Percentiles rank a stretch among this genome's conserved stretches.
Evolutionary conservation across 1,139 yeast genomes (phyloP).

Genomic region (Zygoascus hellenicus): DNA sequence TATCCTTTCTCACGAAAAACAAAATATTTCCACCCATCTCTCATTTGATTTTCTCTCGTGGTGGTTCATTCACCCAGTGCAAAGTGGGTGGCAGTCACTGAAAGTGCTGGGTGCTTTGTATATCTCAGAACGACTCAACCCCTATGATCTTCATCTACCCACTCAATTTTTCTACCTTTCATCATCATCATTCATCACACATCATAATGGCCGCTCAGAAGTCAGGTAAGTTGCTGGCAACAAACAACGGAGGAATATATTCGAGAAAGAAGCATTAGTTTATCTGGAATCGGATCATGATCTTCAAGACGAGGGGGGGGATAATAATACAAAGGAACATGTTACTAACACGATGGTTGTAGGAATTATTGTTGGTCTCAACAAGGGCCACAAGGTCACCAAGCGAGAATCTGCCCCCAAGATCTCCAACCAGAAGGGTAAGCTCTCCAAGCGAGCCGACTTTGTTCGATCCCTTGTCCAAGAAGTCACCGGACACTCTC

Average conservation of each 20-base stretch:
- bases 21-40: too few relatives aligned
- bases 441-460: conserved; percentile 88
- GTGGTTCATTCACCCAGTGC: too few relatives aligned
- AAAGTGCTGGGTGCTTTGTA: not conserved
- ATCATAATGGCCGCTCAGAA: conserved; percentile 38
- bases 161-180: conserved; percentile 12
- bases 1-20: too few relatives aligned
- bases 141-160: conserved; percentile 1
- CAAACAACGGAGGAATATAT: not conserved
- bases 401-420: conserved; percentile 90
- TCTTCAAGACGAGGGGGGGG: too few relatives aligned
- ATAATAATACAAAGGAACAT: too few relatives aligned
- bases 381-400: conserved; percentile 98
- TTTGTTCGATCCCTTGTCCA: conserved; percentile 94
- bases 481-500: conserved; percentile 98
- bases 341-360: not conserved
- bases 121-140: conserved; percentile 10
- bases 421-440: conserved; percentile 96
- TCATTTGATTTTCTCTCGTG: too few relatives aligned
- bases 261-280: not conserved
- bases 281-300: not conserved
- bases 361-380: conserved; percentile 97
- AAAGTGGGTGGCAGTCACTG: too few relatives aligned
- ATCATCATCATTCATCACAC: conserved; percentile 21
- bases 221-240: conserved; percentile 35